Evolutionary conservation across 352 stramenopile species (phyloP).

Genomic region (Peronospora destructor): DNA sequence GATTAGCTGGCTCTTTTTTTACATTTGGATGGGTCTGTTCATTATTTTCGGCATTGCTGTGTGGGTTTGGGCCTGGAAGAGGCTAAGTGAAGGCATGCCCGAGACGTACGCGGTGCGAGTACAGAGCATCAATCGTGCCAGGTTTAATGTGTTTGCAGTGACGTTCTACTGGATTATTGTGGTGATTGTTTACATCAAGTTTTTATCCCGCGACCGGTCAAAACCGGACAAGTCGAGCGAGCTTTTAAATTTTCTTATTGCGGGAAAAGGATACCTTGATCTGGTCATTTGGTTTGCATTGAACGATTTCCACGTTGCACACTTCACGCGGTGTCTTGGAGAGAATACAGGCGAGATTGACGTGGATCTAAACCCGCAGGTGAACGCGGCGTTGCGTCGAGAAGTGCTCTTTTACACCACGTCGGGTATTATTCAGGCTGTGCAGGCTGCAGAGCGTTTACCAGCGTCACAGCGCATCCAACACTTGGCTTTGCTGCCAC

Average conservation of each 20-base stretch:
- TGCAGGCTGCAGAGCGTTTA: constrained; percentile 69
- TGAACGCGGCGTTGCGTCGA: constrained; percentile 79
- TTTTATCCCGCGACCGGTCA: constrained; percentile 52
- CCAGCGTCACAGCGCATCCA: constrained; percentile 74
- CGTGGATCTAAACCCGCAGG: constrained; percentile 79
- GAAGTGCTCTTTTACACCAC: constrained; percentile 90
- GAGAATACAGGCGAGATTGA: constrained; percentile 59
- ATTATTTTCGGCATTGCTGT: constrained; percentile 75
- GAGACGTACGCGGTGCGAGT: constrained; percentile 82
- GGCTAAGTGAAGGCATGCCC: constrained; percentile 81
- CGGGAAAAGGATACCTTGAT: constrained; percentile 83
- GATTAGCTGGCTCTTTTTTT: constrained; percentile 84
- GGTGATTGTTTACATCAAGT: constrained; percentile 71
- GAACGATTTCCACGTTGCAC: constrained; percentile 78
- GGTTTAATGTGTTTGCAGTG: constrained; percentile 85
- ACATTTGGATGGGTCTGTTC: constrained; percentile 82
- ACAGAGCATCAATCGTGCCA: constrained; percentile 80
- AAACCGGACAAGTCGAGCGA: constrained; percentile 56
- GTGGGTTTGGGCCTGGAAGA: constrained; percentile 82
- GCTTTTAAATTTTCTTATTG: constrained; percentile 83
- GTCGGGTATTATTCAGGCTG: constrained; percentile 83
- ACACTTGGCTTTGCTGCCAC: constrained; percentile 73
- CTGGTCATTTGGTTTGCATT: constrained; percentile 85
- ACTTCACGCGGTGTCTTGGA: constrained; percentile 63
- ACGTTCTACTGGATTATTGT: constrained; percentile 86